A percentile compares a stretch with the other conserved stretches of the same genome.
Evolutionary conservation across 768 basidiomycete genomes (phyloP).

Genomic region (Pholiota molesta): DNA sequence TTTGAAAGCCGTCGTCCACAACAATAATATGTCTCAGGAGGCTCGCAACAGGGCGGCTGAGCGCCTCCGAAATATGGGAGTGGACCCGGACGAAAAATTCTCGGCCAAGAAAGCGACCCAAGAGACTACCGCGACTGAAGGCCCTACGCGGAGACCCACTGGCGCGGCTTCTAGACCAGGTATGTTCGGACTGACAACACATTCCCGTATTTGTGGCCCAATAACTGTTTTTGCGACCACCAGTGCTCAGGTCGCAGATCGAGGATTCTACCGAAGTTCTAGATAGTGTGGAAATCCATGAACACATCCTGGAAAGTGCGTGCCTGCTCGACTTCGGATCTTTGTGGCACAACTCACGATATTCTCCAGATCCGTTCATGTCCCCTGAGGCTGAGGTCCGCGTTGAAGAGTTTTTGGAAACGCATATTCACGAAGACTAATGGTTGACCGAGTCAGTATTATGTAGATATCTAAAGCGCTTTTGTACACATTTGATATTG

Average conservation of each 20-base stretch:
- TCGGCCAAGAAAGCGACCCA: neutral
- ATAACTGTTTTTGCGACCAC: neutral
- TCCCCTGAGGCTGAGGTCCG: conserved; percentile 26
- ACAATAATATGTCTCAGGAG: conserved; percentile 54
- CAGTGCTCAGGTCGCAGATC: neutral
- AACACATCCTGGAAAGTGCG: conserved; percentile 29
- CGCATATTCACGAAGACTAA: neutral
- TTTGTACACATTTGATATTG: neutral
- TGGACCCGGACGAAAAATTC: neutral
- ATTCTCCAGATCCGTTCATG: conserved; percentile 21
- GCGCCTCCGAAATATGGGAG: conserved; percentile 28
- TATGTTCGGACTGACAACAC: neutral
- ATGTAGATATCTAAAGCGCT: neutral
- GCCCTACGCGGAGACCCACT: neutral
- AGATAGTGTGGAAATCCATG: conserved; percentile 3
- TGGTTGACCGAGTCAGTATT: neutral
- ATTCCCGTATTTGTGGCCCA: neutral
- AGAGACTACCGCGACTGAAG: neutral
- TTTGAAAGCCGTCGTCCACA: conserved; percentile 59
- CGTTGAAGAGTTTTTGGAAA: conserved; percentile 22
- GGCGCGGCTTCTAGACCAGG: neutral
- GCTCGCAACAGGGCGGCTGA: conserved; percentile 50
- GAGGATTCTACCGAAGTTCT: neutral
- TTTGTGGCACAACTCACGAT: neutral
- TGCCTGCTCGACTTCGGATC: neutral